Evolutionary conservation across 139 green algal species (phyloP).

Genomic region (Micractinium conductrix): DNA sequence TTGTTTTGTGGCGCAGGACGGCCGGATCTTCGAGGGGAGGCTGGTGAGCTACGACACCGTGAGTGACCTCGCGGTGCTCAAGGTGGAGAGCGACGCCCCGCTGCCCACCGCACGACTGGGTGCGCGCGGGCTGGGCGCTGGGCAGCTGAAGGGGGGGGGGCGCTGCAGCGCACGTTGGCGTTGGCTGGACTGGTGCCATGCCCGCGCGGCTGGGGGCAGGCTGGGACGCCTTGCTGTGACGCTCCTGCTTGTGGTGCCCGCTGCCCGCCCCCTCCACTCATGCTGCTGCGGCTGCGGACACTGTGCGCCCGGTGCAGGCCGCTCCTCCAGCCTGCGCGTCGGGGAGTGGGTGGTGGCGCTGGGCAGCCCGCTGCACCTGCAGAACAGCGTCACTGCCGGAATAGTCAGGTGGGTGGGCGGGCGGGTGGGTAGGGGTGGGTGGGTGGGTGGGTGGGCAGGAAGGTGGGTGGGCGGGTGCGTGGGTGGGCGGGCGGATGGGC

Average conservation of each 20-base stretch:
- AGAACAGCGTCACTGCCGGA: conserved; percentile 78
- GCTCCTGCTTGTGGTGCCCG: neutral
- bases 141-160: neutral
- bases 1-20: too few species aligned
- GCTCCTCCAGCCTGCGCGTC: conserved; percentile 54
- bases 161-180: neutral
- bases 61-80: conserved; percentile 77
- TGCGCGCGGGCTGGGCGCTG: neutral
- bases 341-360: conserved; percentile 85
- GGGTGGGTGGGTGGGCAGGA: neutral
- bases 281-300: neutral
- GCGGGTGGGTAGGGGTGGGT: neutral
- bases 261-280: neutral
- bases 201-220: too few species aligned
- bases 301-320: neutral
- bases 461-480: neutral
- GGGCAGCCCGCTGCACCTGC: conserved; percentile 76
- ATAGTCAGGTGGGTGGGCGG: conserved; percentile 41
- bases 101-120: conserved; percentile 66
- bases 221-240: neutral
- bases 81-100: conserved; percentile 48
- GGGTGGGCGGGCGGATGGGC: neutral
- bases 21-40: conserved; percentile 73
- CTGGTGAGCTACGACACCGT: conserved; percentile 67
- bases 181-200: neutral